Conservation (phyloP, 108 stramenopile genomes). For the Cylindrotheca fusiformis region DNA sequence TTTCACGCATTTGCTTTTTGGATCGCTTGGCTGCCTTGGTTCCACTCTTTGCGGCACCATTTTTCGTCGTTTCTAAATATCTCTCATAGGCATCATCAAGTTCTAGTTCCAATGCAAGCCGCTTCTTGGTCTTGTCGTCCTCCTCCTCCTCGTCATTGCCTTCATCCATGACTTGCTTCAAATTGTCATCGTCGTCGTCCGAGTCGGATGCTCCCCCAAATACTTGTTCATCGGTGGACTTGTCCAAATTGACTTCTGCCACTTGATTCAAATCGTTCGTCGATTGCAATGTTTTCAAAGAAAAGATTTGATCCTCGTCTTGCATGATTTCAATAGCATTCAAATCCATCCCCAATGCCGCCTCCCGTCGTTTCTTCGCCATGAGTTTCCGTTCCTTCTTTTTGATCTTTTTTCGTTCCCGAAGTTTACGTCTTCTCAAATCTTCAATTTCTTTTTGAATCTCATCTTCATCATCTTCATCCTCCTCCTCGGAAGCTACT, state of each 20-base stretch:
- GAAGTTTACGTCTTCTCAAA: constrained; percentile 58
- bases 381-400: constrained; percentile 87
- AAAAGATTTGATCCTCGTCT: constrained; percentile 84
- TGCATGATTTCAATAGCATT: constrained; percentile 87
- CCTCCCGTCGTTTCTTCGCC: constrained; percentile 79
- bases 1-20: constrained; percentile 74
- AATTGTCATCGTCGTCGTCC: constrained; percentile 36
- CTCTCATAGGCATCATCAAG: constrained; percentile 86
- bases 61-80: constrained; percentile 73
- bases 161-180: constrained; percentile 2
- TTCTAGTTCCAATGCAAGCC: constrained; percentile 66
- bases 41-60: constrained; percentile 71
- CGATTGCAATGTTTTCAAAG: constrained; percentile 64
- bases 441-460: constrained; percentile 77
- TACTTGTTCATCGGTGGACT: constrained; percentile 67
- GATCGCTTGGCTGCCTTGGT: constrained; percentile 81
- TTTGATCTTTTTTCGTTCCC: constrained; percentile 79
- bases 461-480: constrained; percentile 79
- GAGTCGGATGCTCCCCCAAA: constrained; percentile 54
- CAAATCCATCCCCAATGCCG: constrained; percentile 86
- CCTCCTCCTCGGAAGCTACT: constrained; percentile 56
- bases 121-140: constrained; percentile 32
- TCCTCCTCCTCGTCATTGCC: constrained; percentile 40
- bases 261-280: constrained; percentile 64
- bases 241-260: constrained; percentile 77